Evolutionary conservation across 495 filamentous ascomycete genomes (phyloP).

Genomic region (Bacidia rubella): DNA sequence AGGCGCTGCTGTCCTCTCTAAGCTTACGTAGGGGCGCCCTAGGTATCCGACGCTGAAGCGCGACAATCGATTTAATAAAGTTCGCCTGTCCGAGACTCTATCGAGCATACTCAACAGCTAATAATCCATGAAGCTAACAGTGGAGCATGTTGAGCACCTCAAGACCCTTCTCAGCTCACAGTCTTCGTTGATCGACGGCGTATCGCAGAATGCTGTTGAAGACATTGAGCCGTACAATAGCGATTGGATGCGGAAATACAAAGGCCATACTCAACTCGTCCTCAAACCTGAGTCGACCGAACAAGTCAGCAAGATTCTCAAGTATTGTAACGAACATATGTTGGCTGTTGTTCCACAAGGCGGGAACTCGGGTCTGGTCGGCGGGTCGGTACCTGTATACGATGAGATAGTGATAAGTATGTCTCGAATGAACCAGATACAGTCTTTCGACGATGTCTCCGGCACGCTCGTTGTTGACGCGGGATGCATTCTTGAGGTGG

Average conservation of each 20-base stretch:
- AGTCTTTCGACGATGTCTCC: slow-evolving; percentile 84
- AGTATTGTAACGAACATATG: slow-evolving; percentile 83
- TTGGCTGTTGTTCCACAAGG: slow-evolving; percentile 96
- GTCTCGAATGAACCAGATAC: slow-evolving; percentile 75
- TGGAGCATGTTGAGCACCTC: slow-evolving; percentile 72
- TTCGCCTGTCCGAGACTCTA: slow-evolving; percentile 7
- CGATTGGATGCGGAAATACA: slow-evolving; percentile 99
- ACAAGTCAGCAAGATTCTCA: slow-evolving; percentile 75
- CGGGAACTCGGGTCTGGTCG: slow-evolving; percentile 90
- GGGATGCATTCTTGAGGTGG: slow-evolving; percentile 78
- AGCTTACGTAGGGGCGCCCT: background rate
- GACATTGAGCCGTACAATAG: slow-evolving; percentile 89
- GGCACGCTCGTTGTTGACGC: slow-evolving; percentile 82
- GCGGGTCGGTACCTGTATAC: slow-evolving; percentile 88
- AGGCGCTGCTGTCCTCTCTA: slow-evolving; percentile 10
- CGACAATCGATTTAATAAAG: slow-evolving; percentile 53
- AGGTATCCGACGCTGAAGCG: slow-evolving; percentile 32
- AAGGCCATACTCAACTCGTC: slow-evolving; percentile 74
- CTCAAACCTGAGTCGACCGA: slow-evolving; percentile 70
- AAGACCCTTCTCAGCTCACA: slow-evolving; percentile 56
- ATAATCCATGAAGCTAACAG: slow-evolving; percentile 33
- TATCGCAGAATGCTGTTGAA: slow-evolving; percentile 53
- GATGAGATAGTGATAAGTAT: slow-evolving; percentile 94
- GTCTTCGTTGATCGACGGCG: slow-evolving; percentile 72
- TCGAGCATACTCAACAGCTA: background rate